Evolutionary conservation across 768 basidiomycete genomes (phyloP).

Genomic region (Russula compacta): DNA sequence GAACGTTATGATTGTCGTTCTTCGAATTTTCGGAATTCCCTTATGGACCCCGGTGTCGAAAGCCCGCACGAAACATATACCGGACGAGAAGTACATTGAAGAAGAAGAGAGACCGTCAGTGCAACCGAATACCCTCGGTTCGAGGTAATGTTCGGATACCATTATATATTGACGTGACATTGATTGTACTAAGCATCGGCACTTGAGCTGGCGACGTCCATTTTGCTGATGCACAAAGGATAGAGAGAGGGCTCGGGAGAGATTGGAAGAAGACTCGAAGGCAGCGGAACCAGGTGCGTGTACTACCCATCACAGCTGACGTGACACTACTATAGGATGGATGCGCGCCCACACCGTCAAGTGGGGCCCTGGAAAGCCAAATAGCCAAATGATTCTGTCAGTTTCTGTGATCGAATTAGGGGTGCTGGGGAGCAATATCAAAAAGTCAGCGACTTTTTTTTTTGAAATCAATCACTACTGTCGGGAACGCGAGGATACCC

Average conservation of each 20-base stretch:
- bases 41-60: not conserved
- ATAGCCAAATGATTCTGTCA: not conserved
- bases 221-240: not conserved
- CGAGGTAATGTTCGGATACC: slow-evolving; percentile 2
- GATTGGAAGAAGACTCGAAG: not conserved
- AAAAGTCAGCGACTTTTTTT: too few species aligned
- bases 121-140: slow-evolving; percentile 14
- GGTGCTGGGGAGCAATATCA: not conserved
- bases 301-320: too few species aligned
- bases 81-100: not conserved
- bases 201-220: slow-evolving; percentile 1
- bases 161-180: slow-evolving; percentile 1
- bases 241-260: not conserved
- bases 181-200: slow-evolving; percentile 3
- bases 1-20: too few species aligned
- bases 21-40: not conserved
- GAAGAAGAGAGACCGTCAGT: not conserved
- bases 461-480: not conserved
- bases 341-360: not conserved
- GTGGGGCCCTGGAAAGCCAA: not conserved
- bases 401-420: not conserved
- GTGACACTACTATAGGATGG: not conserved
- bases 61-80: slow-evolving; percentile 5
- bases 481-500: not conserved
- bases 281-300: not conserved